Evolutionary conservation across 768 basidiomycete genomes (phyloP).

Genomic region (Lactarius vividus): DNA sequence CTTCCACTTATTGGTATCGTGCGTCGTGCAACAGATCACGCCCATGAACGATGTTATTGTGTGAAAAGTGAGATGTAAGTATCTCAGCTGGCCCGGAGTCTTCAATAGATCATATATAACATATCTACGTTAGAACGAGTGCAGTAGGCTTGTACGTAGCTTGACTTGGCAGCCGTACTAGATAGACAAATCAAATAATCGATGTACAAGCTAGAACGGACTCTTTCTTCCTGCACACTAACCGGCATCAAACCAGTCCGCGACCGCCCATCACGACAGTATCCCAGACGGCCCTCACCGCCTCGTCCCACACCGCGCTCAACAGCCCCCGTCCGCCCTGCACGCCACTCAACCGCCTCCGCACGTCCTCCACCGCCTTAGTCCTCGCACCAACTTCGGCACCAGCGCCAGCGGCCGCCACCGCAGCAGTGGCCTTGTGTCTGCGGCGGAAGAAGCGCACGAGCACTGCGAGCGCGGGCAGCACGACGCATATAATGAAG

Average conservation of each 20-base stretch:
- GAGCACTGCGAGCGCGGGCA: slow-evolving; percentile 22
- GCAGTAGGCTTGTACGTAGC: neutral
- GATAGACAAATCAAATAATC: neutral
- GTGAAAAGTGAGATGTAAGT: too few species aligned
- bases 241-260: slow-evolving; percentile 21
- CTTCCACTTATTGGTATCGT: neutral
- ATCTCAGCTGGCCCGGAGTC: too few species aligned
- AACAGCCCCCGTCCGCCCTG: slow-evolving; percentile 16
- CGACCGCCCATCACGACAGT: slow-evolving; percentile 28
- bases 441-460: slow-evolving; percentile 19
- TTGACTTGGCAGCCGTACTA: neutral
- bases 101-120: neutral
- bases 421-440: neutral
- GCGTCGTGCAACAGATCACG: neutral
- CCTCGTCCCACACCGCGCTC: slow-evolving; percentile 22
- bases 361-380: slow-evolving; percentile 22
- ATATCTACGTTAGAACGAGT: neutral
- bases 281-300: slow-evolving; percentile 23
- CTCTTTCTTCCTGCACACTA: neutral
- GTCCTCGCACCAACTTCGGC: neutral
- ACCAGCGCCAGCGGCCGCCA: neutral
- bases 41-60: too few species aligned
- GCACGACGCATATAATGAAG: slow-evolving; percentile 22
- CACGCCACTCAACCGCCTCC: slow-evolving; percentile 22
- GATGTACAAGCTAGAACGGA: neutral